Conservation (phyloP, 2,329 filamentous ascomycete genomes). For the Leptographium galeiforme region DNA sequence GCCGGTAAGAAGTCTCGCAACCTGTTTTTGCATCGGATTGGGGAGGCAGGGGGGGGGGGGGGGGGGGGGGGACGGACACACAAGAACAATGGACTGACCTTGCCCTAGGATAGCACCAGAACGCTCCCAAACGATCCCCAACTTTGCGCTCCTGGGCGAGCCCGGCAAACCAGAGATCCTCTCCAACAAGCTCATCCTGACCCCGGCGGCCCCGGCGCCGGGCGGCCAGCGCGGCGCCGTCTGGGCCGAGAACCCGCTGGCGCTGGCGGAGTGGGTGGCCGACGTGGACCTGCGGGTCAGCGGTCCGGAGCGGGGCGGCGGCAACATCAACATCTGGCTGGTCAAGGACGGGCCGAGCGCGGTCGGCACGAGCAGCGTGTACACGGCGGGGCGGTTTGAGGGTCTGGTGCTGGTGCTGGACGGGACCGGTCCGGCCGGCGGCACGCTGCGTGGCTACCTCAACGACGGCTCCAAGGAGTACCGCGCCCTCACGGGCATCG, state of each 20-base stretch:
- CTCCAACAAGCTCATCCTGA: constrained; percentile 85
- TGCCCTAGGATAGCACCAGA: constrained; percentile 49
- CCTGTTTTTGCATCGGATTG: neutral
- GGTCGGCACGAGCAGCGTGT: constrained; percentile 64
- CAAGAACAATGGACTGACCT: neutral
- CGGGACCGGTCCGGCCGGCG: constrained; percentile 53
- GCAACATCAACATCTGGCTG: constrained; percentile 92
- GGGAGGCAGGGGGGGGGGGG: no score
- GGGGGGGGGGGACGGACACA: neutral
- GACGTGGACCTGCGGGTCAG: constrained; percentile 81
- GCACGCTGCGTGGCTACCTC: constrained; percentile 80
- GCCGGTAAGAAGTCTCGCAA: constrained; percentile 30
- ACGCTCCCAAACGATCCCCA: constrained; percentile 35
- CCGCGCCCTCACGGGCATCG: constrained; percentile 63
- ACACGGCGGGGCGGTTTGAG: constrained; percentile 74
- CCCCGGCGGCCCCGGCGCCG: constrained; percentile 68
- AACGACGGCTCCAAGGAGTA: constrained; percentile 83
- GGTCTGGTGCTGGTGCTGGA: constrained; percentile 83
- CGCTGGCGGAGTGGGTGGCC: constrained; percentile 60
- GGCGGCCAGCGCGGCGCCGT: constrained; percentile 74
- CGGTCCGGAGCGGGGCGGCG: constrained; percentile 71
- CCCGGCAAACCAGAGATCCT: constrained; percentile 49
- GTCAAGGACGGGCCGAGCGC: constrained; percentile 51
- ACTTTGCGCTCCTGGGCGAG: constrained; percentile 41
- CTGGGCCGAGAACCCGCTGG: constrained; percentile 57